A percentile compares a stretch with the other conserved stretches of the same genome.
These are phyloP conservation scores for Ailanthus altissimus DNA, from an alignment of 345 rosid species.

Conservation along the genomic window DNA sequence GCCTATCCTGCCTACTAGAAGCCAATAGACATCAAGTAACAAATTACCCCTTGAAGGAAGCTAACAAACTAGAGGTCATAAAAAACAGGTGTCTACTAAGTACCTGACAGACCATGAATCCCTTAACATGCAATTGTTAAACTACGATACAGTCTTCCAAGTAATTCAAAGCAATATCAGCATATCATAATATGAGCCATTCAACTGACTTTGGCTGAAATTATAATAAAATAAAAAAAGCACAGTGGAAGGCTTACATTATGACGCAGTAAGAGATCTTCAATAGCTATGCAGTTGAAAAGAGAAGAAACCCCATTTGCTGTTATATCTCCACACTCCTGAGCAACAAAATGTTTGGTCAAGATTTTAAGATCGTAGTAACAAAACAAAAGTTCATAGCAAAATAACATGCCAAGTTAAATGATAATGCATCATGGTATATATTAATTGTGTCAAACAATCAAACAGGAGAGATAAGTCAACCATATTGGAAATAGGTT, in stretches of 20 bases:
- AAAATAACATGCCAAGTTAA: not conserved
- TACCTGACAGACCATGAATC: too few species aligned
- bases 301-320: conserved; percentile 57
- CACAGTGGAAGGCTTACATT: conserved; percentile 52
- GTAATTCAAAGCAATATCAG: too few species aligned
- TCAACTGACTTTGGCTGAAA: not conserved
- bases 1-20: too few species aligned
- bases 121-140: too few species aligned
- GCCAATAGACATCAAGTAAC: too few species aligned
- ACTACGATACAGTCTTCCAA: too few species aligned
- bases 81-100: too few species aligned
- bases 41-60: too few species aligned
- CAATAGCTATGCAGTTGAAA: conserved; percentile 61
- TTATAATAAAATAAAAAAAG: not conserved
- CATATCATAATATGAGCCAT: too few species aligned
- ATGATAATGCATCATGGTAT: not conserved
- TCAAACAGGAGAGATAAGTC: not conserved
- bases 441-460: not conserved
- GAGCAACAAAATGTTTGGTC: conserved; percentile 9
- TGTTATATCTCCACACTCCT: conserved; percentile 77
- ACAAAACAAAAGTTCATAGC: not conserved
- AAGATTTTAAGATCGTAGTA: not conserved
- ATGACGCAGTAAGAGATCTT: conserved; percentile 75
- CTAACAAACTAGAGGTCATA: too few species aligned
- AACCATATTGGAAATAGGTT: not conserved